Percentiles rank a stretch among this genome's conserved stretches.
Evolutionary conservation across 2,329 filamentous ascomycete genomes (phyloP).

Genomic region (Colletotrichum musae): DNA sequence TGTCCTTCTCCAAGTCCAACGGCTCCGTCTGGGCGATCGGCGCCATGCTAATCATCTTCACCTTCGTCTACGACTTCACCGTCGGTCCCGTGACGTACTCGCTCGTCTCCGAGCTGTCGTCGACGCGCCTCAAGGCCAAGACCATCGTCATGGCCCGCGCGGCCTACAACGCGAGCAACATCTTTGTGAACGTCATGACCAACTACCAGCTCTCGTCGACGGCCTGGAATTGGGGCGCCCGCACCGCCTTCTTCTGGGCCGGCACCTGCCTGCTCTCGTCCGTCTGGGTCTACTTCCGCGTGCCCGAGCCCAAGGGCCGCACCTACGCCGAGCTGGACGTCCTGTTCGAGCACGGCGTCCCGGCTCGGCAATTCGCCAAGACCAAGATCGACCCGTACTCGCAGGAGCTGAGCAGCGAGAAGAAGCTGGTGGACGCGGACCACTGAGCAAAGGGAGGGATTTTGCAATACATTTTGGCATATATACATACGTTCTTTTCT

Average conservation of each 20-base stretch:
- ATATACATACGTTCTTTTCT: neutral
- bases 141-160: slow-evolving; percentile 67
- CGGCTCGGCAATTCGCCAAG: slow-evolving; percentile 57
- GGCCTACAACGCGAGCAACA: slow-evolving; percentile 63
- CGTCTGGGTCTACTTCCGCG: slow-evolving; percentile 64
- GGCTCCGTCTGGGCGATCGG: slow-evolving; percentile 59
- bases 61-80: slow-evolving; percentile 68
- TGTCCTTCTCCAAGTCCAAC: slow-evolving; percentile 54
- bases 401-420: slow-evolving; percentile 33
- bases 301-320: slow-evolving; percentile 68
- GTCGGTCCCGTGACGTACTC: slow-evolving; percentile 69
- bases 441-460: neutral
- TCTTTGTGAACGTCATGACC: slow-evolving; percentile 65
- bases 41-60: slow-evolving; percentile 65
- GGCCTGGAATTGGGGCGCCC: slow-evolving; percentile 64
- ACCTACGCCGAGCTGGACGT: slow-evolving; percentile 61
- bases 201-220: slow-evolving; percentile 63
- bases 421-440: slow-evolving; percentile 33
- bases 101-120: slow-evolving; percentile 67
- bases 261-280: slow-evolving; percentile 63
- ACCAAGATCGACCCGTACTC: slow-evolving; percentile 56
- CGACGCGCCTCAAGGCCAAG: slow-evolving; percentile 67
- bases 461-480: neutral
- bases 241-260: slow-evolving; percentile 62
- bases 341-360: slow-evolving; percentile 56